These are phyloP conservation scores for Xylaria grammica DNA, from an alignment of 495 filamentous ascomycete genomes.

Conservation along the genomic window DNA sequence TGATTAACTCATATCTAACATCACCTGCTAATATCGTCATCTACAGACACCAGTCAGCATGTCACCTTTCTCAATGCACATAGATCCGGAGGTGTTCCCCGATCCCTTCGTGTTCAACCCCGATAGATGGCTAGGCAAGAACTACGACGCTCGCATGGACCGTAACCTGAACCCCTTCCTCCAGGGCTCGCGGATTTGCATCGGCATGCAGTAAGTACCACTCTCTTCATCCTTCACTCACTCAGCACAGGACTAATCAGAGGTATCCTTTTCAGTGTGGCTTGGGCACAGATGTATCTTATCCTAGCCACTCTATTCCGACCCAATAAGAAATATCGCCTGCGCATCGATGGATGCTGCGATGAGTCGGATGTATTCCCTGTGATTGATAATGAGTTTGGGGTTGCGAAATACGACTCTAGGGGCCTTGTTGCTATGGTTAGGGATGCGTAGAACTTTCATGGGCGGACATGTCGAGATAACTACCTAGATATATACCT, in stretches of 20 bases:
- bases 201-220: conserved; percentile 29
- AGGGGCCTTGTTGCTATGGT: not conserved
- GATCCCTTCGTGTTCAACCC: conserved; percentile 44
- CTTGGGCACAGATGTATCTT: conserved; percentile 6
- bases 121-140: conserved; percentile 47
- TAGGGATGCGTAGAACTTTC: not conserved
- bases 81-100: conserved; percentile 44
- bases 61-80: conserved; percentile 35
- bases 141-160: conserved; percentile 31
- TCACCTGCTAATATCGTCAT: not conserved
- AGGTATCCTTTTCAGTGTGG: not conserved
- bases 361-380: conserved; percentile 8
- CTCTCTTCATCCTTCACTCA: not conserved
- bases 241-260: not conserved
- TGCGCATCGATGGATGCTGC: not conserved
- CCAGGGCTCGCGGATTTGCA: conserved; percentile 28
- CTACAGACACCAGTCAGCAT: conserved; percentile 27
- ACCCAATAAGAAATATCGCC: not conserved
- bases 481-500: no score
- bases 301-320: not conserved
- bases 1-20: not conserved
- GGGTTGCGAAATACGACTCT: conserved; percentile 7
- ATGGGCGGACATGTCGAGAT: no score
- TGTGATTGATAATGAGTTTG: conserved; percentile 1
- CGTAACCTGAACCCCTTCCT: conserved; percentile 29